Evolutionary conservation across 805 yeast genomes (phyloP).

Genomic region (Gaillardinia entomophila): DNA sequence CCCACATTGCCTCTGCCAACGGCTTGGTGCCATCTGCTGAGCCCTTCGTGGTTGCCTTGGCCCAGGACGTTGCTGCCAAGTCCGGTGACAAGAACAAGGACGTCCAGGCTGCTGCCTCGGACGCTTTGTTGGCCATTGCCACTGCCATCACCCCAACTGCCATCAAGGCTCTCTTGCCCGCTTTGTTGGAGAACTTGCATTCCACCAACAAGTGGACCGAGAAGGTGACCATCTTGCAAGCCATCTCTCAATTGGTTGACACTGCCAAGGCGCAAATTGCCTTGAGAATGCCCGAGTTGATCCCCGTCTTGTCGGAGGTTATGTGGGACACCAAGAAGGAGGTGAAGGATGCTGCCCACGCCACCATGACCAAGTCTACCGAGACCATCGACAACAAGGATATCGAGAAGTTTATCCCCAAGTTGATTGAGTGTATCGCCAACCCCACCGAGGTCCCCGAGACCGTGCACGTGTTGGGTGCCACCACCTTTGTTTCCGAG

Average conservation of each 20-base stretch:
- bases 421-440: conserved; percentile 94
- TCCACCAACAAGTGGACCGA: conserved; percentile 94
- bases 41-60: conserved; percentile 84
- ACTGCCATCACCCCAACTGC: conserved; percentile 86
- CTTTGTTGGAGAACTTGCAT: conserved; percentile 61
- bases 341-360: conserved; percentile 94
- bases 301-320: conserved; percentile 97
- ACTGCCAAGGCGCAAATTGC: conserved; percentile 95
- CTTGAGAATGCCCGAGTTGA: conserved; percentile 98
- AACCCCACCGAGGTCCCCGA: conserved; percentile 97
- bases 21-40: conserved; percentile 88
- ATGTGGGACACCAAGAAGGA: conserved; percentile 99
- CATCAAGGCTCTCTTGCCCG: conserved; percentile 85
- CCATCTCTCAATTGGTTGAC: conserved; percentile 84
- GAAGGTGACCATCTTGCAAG: conserved; percentile 84
- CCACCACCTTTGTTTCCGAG: conserved; percentile 98
- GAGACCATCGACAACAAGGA: conserved; percentile 99
- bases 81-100: conserved; percentile 89
- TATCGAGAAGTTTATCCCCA: conserved; percentile 98
- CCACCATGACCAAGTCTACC: conserved; percentile 92
- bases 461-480: conserved; percentile 98
- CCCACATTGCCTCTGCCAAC: conserved; percentile 77
- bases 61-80: conserved; percentile 63
- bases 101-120: conserved; percentile 65
- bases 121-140: conserved; percentile 73